A percentile compares a stretch with the other conserved stretches of the same genome.
These are phyloP conservation scores for Paramecium primaurelia DNA, from an alignment of 73 alveolate genomes.

Conservation along the genomic window DNA sequence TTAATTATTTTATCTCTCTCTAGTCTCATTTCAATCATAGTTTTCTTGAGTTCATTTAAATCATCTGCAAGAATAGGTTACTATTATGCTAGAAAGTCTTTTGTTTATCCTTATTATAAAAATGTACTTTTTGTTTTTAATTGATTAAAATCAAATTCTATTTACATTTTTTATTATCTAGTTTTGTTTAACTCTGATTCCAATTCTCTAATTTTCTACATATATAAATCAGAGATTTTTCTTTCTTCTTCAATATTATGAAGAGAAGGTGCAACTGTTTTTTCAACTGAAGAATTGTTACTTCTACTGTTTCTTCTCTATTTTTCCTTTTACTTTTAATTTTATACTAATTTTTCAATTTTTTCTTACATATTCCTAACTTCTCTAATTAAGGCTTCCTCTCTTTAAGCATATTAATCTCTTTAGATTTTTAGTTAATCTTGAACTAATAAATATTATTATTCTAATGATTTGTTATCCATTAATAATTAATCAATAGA, in stretches of 20 bases:
- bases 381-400: slow-evolving; percentile 21
- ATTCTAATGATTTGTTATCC: slow-evolving; percentile 31
- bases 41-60: background rate
- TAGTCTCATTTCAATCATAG: background rate
- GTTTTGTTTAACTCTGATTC: slow-evolving; percentile 4
- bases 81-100: background rate
- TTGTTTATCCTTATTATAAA: background rate
- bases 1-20: slow-evolving; percentile 22
- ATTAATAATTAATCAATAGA: background rate
- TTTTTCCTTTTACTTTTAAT: background rate
- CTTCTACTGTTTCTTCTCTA: background rate
- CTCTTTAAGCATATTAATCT: background rate
- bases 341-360: background rate
- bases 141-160: background rate
- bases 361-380: slow-evolving; percentile 41
- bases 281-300: background rate
- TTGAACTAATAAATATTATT: background rate
- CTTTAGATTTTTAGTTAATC: background rate
- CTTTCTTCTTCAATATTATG: slow-evolving; percentile 21
- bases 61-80: background rate
- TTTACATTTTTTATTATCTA: slow-evolving; percentile 5
- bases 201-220: background rate
- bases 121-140: background rate
- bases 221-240: background rate
- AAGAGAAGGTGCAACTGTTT: background rate